phyloP scores from a whole-genome alignment of 2,329 filamentous ascomycete species.

The Colletotrichum sp. region DNA sequence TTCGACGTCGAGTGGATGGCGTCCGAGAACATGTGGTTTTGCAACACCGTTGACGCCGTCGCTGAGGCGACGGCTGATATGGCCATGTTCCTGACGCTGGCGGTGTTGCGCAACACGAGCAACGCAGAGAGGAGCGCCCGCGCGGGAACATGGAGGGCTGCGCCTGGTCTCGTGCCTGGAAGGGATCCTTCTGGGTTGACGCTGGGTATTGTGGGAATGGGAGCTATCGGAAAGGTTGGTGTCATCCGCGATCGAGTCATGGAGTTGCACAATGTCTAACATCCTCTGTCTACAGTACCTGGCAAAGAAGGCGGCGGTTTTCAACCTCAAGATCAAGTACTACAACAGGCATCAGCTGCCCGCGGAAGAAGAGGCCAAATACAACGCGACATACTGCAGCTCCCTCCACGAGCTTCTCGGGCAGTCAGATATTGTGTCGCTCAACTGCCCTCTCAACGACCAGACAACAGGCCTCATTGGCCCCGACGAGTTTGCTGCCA shows the following conservation, averaged over 20 bases:
- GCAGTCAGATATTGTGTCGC: conserved; percentile 44
- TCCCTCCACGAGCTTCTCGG: conserved; percentile 44
- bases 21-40: conserved; percentile 52
- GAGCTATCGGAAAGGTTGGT: conserved; percentile 47
- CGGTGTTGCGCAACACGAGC: conserved; percentile 49
- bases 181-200: conserved; percentile 30
- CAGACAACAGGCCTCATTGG: conserved; percentile 46
- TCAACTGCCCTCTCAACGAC: conserved; percentile 44
- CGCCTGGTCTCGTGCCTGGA: conserved; percentile 20
- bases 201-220: conserved; percentile 55
- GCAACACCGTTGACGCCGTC: conserved; percentile 58
- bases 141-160: conserved; percentile 41
- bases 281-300: conserved; percentile 29
- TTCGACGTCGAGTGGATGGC: conserved; percentile 51
- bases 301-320: conserved; percentile 41
- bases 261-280: background rate
- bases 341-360: conserved; percentile 43
- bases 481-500: conserved; percentile 42
- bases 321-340: conserved; percentile 50
- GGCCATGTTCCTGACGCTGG: conserved; percentile 40
- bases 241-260: background rate
- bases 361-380: conserved; percentile 36
- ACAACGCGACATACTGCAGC: conserved; percentile 39
- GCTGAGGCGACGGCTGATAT: conserved; percentile 58
- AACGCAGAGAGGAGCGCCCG: conserved; percentile 40